Evolutionary conservation across 2,329 filamentous ascomycete species (phyloP).

Genomic region (Colletotrichum coccodes): DNA sequence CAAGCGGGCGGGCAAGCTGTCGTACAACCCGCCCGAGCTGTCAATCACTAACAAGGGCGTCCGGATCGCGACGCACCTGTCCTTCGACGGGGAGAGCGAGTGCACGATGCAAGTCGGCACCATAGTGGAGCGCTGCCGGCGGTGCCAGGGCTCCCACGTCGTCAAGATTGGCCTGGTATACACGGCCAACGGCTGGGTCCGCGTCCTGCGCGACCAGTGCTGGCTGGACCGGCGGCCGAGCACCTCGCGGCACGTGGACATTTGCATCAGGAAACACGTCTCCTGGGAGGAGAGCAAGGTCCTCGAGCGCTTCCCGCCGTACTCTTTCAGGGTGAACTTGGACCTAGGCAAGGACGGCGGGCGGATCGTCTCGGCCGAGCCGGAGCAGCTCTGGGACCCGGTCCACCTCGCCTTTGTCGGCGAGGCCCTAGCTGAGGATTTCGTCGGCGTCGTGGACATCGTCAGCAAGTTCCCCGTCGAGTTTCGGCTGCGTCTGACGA

Average conservation of each 20-base stretch:
- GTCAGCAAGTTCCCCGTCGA: too few relatives aligned
- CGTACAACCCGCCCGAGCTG: neutral
- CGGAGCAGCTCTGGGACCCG: neutral
- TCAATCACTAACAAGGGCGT: constrained; percentile 18
- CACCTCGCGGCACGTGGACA: neutral
- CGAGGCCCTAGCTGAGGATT: neutral
- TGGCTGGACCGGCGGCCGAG: neutral
- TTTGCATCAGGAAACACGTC: neutral
- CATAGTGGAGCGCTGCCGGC: neutral
- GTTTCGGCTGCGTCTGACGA: neutral
- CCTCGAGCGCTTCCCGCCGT: neutral
- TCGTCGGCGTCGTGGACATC: neutral
- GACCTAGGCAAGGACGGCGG: neutral
- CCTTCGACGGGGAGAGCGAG: neutral
- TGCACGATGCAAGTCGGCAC: neutral
- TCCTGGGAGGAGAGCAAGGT: neutral
- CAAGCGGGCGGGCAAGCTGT: neutral
- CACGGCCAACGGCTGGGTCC: neutral
- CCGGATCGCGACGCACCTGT: neutral
- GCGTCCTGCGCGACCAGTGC: neutral
- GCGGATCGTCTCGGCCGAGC: neutral
- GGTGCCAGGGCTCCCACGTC: neutral
- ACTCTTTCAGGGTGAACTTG: neutral
- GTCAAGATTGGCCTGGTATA: neutral
- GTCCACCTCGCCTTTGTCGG: neutral